These are phyloP conservation scores for Cryptococcus sp. DNA, from an alignment of 1,284 basidiomycete species.

Conservation along the genomic window DNA sequence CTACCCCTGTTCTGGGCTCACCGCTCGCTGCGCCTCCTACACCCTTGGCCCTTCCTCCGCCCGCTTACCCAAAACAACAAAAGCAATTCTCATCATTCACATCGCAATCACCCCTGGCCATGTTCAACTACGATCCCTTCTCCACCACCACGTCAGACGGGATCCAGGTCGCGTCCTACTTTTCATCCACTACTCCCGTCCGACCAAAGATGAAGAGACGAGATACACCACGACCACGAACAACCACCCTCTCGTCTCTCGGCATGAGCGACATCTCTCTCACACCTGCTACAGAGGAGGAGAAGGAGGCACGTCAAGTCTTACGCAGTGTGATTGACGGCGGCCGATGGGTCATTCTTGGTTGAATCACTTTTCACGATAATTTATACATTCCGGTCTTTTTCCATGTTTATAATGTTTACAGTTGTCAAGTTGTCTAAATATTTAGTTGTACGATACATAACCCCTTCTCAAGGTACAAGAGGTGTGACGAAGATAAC, in stretches of 20 bases:
- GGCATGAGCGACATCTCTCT: conserved; percentile 5
- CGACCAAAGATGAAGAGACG: conserved; percentile 22
- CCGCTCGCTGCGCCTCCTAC: conserved; percentile 1
- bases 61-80: not conserved
- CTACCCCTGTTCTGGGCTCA: conserved; percentile 2
- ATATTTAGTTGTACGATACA: too few relatives aligned
- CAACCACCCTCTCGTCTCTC: conserved; percentile 4
- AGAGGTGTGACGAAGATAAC: too few relatives aligned
- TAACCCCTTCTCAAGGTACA: too few relatives aligned
- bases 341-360: conserved; percentile 17
- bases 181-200: not conserved
- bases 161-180: conserved; percentile 7
- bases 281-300: not conserved
- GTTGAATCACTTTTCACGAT: not conserved
- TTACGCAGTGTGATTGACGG: conserved; percentile 20
- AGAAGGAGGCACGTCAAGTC: conserved; percentile 9
- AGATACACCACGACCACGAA: conserved; percentile 20
- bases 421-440: too few relatives aligned
- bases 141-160: conserved; percentile 10
- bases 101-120: not conserved
- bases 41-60: conserved; percentile 6
- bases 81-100: not conserved
- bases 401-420: too few relatives aligned
- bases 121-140: conserved; percentile 16
- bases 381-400: too few relatives aligned